Evolutionary conservation across 805 yeast genomes (phyloP).

Genomic region (Hermanozyma aechmeae): DNA sequence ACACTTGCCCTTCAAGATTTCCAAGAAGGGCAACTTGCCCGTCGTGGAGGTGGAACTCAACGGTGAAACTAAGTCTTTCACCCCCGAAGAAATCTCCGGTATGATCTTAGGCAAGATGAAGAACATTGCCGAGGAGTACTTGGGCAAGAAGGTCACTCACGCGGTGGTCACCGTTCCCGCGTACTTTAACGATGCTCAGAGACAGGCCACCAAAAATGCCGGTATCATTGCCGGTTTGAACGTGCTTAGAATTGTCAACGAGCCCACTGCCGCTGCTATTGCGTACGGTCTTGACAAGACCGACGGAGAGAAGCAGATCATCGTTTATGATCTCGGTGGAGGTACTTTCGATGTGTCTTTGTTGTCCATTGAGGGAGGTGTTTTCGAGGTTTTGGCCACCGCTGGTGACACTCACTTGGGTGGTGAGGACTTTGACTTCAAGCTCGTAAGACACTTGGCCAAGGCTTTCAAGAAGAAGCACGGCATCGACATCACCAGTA

Average conservation of each 20-base stretch:
- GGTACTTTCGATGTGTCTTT: background rate
- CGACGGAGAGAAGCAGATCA: background rate
- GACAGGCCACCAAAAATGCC: background rate
- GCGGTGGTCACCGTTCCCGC: background rate
- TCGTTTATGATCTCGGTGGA: background rate
- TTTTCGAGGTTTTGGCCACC: constrained; percentile 14
- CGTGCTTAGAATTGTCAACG: background rate
- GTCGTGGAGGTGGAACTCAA: background rate
- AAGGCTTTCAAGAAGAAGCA: constrained; percentile 12
- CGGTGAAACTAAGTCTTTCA: background rate
- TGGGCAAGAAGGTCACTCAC: background rate
- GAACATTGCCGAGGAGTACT: background rate
- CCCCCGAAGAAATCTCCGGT: background rate
- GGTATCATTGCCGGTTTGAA: background rate
- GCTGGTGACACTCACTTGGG: constrained; percentile 15
- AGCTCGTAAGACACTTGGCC: constrained; percentile 11
- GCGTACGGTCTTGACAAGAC: constrained; percentile 18
- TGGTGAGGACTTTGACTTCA: constrained; percentile 14
- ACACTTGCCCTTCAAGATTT: background rate
- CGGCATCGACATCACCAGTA: constrained; percentile 8
- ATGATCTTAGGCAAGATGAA: background rate
- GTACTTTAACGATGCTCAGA: background rate
- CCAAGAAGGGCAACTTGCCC: background rate
- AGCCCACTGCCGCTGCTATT: constrained; percentile 13
- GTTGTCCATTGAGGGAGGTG: background rate